phyloP scores from a whole-genome alignment of 257 asterid genomes.

The Solanum peruvianum region DNA sequence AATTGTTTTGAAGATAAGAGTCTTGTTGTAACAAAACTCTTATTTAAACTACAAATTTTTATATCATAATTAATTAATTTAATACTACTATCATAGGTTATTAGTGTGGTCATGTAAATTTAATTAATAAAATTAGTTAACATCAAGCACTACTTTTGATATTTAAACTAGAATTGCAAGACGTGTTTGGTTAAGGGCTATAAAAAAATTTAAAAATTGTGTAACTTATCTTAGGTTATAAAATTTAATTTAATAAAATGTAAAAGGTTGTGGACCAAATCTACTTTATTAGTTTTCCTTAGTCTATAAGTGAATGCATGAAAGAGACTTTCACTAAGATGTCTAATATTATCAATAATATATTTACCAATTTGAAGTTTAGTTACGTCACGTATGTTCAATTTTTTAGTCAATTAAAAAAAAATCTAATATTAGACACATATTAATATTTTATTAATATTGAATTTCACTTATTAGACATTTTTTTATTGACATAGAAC shows the following conservation, averaged over 20 bases:
- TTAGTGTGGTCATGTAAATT: neutral
- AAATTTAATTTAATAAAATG: neutral
- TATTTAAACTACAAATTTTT: neutral
- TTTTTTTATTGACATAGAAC: neutral
- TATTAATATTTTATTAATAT: too few relatives aligned
- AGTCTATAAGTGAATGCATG: neutral
- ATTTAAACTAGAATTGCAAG: neutral
- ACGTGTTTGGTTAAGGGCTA: neutral
- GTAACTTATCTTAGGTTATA: neutral
- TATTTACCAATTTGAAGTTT: neutral
- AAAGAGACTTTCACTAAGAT: neutral
- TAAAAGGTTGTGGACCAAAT: neutral
- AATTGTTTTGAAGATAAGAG: neutral
- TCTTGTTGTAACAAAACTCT: neutral
- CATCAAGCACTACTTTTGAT: neutral
- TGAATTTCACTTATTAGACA: neutral
- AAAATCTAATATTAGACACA: neutral
- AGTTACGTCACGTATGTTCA: neutral
- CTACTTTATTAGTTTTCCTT: constrained; percentile 5
- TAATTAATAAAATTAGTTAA: neutral
- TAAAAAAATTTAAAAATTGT: neutral
- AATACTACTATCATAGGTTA: neutral
- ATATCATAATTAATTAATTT: neutral
- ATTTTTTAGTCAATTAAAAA: neutral
- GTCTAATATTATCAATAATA: neutral